phyloP scores from a whole-genome alignment of 2,329 filamentous ascomycete species.

The Ceratocystis lukuohia region DNA sequence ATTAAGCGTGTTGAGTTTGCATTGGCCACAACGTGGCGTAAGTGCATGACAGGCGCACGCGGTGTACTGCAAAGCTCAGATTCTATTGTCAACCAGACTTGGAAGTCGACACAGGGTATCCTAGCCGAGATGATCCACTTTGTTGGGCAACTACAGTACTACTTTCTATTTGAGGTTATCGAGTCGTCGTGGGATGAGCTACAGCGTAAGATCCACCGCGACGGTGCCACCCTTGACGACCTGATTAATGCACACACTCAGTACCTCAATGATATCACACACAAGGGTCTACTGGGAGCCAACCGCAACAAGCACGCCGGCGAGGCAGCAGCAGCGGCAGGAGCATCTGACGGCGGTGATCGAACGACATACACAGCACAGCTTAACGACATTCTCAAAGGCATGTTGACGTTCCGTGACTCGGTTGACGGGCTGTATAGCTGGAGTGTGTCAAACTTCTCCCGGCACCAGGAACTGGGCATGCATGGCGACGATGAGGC shows the following conservation, averaged over 20 bases:
- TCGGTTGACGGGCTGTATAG: slow-evolving; percentile 88
- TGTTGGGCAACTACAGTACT: slow-evolving; percentile 92
- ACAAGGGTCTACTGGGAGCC: slow-evolving; percentile 84
- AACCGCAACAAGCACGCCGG: slow-evolving; percentile 33
- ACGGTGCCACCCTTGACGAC: slow-evolving; percentile 85
- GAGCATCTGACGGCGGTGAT: slow-evolving; percentile 45
- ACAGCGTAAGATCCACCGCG: slow-evolving; percentile 66
- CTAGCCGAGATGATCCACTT: slow-evolving; percentile 99
- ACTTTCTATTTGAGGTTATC: slow-evolving; percentile 97
- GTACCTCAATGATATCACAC: slow-evolving; percentile 87
- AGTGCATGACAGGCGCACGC: slow-evolving; percentile 86
- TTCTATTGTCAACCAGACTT: slow-evolving; percentile 55
- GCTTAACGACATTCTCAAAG: slow-evolving; percentile 79
- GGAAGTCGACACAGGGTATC: slow-evolving; percentile 78
- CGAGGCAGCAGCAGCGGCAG: slow-evolving; percentile 29
- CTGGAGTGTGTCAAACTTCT: slow-evolving; percentile 91
- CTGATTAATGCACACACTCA: slow-evolving; percentile 81
- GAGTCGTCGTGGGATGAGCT: slow-evolving; percentile 90
- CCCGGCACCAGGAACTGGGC: slow-evolving; percentile 70
- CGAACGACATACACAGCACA: slow-evolving; percentile 72
- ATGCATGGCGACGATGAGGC: slow-evolving; percentile 40
- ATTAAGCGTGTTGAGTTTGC: slow-evolving; percentile 97
- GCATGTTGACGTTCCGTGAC: slow-evolving; percentile 89
- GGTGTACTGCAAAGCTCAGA: slow-evolving; percentile 75
- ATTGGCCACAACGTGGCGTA: slow-evolving; percentile 78